Evolutionary conservation across 2,329 filamentous ascomycete genomes (phyloP).

Genomic region (Pseudogymnoascus pannorum): DNA sequence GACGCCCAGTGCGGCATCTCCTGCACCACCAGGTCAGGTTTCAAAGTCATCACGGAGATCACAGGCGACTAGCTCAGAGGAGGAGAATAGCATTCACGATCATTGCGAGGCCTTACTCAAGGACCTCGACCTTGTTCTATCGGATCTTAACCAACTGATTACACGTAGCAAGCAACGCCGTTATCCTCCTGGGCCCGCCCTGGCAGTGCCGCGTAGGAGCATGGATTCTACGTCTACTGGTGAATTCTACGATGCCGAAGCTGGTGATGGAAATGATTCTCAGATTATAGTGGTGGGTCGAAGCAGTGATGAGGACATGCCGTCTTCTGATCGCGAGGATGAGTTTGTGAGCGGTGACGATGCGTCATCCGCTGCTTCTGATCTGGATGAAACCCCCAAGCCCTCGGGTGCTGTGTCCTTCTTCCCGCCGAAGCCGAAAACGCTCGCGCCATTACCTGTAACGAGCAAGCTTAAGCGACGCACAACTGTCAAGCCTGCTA

Average conservation of each 20-base stretch:
- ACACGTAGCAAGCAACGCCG: conserved; percentile 73
- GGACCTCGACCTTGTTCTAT: conserved; percentile 76
- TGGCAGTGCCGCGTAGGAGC: conserved; percentile 47
- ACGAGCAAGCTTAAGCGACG: conserved; percentile 58
- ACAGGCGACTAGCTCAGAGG: conserved; percentile 29
- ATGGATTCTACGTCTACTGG: conserved; percentile 75
- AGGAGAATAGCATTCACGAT: conserved; percentile 65
- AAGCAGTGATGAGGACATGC: conserved; percentile 57
- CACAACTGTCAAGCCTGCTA: conserved; percentile 62
- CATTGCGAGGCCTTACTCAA: conserved; percentile 76
- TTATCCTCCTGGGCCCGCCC: conserved; percentile 33
- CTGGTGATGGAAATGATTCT: conserved; percentile 49
- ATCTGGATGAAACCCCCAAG: conserved; percentile 44
- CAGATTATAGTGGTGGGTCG: conserved; percentile 64
- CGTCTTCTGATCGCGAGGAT: conserved; percentile 48
- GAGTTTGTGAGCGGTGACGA: conserved; percentile 32
- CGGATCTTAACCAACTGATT: conserved; percentile 73
- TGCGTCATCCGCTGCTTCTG: conserved; percentile 52
- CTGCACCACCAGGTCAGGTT: conserved; percentile 17
- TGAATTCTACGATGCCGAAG: conserved; percentile 92
- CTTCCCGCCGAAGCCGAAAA: conserved; percentile 71
- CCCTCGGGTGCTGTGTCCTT: conserved; percentile 57
- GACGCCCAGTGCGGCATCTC: conserved; percentile 20
- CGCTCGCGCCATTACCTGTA: conserved; percentile 69
- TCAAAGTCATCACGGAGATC: conserved; percentile 13